Evolutionary conservation across 202 grass and related monocot genomes (phyloP).

Genomic region (Sporobolus alterniflorus): DNA sequence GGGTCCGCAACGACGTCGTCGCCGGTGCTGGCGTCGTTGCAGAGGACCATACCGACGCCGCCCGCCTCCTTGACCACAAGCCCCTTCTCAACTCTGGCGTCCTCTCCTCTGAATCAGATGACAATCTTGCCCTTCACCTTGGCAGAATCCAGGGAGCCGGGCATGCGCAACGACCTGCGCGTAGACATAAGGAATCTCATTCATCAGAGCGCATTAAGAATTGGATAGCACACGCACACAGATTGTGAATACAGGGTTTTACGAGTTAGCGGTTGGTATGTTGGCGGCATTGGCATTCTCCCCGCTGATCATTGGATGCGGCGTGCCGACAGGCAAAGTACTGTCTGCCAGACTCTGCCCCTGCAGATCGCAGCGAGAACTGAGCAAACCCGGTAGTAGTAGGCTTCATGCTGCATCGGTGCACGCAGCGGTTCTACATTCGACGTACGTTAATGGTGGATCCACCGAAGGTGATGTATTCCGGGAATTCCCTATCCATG

Average conservation of each 20-base stretch:
- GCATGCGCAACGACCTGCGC: slow-evolving; percentile 56
- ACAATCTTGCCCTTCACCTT: slow-evolving; percentile 71
- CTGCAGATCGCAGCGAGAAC: slow-evolving; percentile 23
- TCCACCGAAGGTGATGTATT: slow-evolving; percentile 7
- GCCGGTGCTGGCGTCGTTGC: slow-evolving; percentile 31
- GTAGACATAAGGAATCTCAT: not conserved
- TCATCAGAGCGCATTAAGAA: not conserved
- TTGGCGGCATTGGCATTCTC: slow-evolving; percentile 29
- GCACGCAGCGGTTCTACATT: not conserved
- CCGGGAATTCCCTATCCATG: slow-evolving; percentile 49
- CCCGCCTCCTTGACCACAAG: slow-evolving; percentile 54
- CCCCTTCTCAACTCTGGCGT: slow-evolving; percentile 48
- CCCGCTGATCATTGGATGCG: slow-evolving; percentile 50
- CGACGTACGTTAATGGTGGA: slow-evolving; percentile 16
- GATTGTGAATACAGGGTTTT: not conserved
- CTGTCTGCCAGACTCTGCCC: slow-evolving; percentile 54
- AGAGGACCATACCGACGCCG: slow-evolving; percentile 75
- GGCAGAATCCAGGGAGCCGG: slow-evolving; percentile 43
- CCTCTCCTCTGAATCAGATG: slow-evolving; percentile 55
- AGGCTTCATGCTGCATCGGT: not conserved
- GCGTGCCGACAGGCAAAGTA: slow-evolving; percentile 14
- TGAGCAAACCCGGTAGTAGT: slow-evolving; percentile 27
- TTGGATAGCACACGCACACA: not conserved
- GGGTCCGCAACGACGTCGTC: slow-evolving; percentile 26
- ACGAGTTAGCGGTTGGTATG: slow-evolving; percentile 46